Base-by-base conservation (phyloP, 179 eudicot species). In the Beta corolliflora region DNA sequence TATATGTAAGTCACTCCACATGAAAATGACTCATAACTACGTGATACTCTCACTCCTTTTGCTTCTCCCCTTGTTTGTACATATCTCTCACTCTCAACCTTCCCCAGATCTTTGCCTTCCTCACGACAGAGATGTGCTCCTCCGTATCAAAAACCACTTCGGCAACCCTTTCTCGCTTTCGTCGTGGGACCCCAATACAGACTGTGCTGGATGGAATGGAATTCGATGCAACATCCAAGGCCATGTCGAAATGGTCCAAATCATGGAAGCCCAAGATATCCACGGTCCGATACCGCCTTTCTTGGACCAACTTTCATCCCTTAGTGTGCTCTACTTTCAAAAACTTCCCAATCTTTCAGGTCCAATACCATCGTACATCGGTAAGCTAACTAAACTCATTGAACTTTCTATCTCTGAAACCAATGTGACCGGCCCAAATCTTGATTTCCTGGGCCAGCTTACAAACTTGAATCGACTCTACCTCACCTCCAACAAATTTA, bases 121-220 rank as follows among this genome's bases (percentile, higher is more conserved):
- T 3, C 41, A 36, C 41, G 41, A 36, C 41, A 36, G 41, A 36
- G 41, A 36, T 36, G 41, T 36, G 41, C 41, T 36, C 41, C 41
- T 36, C 41, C 41, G 41, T 36, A 36, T 36, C 41, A 36, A 36
- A 36, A 36, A 36, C 41, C 41, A 36, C 41, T 52, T 52, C 11
- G 55, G 55, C 55, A 52, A 52, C 55, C 55, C 55, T 4, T 52
- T 12, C 0, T 52, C 55, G 4, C 55, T 52, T 52, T 52, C 70
- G 4, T 71, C 82, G 4, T 79, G 82, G 82, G 77, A 44, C 36
- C 76, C 82, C 5, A 71, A 46, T 23, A 59, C 69, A 14, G 77
- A 79, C n/a, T 79, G 77, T 79, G 71, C 77, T 48, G 12, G 19
- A 11, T 79, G 82, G 82, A n/a, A 58, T 60, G 54, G 71, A 19